These are phyloP conservation scores for Lentinula edodes DNA, from an alignment of 768 basidiomycete species.

Conservation along the genomic window DNA sequence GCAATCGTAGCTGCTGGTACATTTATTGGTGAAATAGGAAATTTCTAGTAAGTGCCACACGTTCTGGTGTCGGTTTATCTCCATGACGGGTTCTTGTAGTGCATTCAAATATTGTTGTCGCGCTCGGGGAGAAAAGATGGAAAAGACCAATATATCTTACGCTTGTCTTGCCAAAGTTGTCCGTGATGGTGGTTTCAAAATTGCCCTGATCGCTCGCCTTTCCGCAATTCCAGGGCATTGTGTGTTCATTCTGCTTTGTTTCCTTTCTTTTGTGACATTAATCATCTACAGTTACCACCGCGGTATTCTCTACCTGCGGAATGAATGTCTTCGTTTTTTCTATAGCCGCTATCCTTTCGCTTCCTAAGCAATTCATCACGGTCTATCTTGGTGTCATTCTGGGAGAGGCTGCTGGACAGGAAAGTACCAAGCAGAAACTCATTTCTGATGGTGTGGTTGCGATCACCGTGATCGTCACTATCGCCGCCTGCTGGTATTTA, in stretches of 20 bases:
- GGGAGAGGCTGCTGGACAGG: conserved; percentile 41
- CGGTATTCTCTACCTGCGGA: conserved; percentile 84
- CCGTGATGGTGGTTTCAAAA: conserved; percentile 83
- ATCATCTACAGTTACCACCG: conserved; percentile 66
- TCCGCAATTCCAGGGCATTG: conserved; percentile 87
- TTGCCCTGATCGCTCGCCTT: conserved; percentile 70
- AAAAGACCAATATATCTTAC: conserved; percentile 51
- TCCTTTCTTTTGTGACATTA: background rate
- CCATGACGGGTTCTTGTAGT: conserved; percentile 25
- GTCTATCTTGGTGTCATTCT: conserved; percentile 86
- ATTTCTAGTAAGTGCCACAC: conserved; percentile 65
- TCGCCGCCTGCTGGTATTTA: conserved; percentile 83
- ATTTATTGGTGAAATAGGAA: conserved; percentile 80
- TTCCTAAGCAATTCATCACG: conserved; percentile 89
- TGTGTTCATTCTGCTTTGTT: conserved; percentile 26
- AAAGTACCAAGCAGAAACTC: conserved; percentile 47
- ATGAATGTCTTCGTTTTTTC: conserved; percentile 77
- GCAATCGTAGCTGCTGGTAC: conserved; percentile 83
- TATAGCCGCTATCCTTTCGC: conserved; percentile 72
- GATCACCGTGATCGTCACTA: conserved; percentile 65
- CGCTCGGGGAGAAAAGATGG: conserved; percentile 70
- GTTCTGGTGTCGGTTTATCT: background rate
- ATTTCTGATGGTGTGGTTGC: conserved; percentile 66
- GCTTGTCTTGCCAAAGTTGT: conserved; percentile 64
- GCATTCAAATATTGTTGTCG: conserved; percentile 81